A percentile compares a stretch with the other conserved stretches of the same genome.
These are phyloP conservation scores for Fusarium camptoceras DNA, from an alignment of 2,329 filamentous ascomycete species.

Conservation along the genomic window DNA sequence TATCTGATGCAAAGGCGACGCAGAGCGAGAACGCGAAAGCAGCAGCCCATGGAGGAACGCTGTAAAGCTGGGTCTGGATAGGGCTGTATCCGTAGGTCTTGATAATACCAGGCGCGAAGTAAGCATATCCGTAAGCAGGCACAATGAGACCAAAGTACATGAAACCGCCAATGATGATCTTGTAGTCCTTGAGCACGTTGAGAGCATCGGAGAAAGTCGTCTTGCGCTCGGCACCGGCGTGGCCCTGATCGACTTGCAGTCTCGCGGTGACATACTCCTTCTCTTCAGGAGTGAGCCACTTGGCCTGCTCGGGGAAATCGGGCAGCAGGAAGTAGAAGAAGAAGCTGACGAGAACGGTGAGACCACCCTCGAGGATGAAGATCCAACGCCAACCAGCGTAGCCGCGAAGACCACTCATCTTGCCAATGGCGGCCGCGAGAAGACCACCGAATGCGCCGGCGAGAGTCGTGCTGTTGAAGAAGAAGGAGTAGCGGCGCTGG, in stretches of 20 bases:
- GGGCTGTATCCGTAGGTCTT: conserved; percentile 71
- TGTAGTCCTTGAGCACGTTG: conserved; percentile 77
- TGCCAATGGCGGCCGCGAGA: conserved; percentile 87
- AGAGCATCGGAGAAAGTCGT: conserved; percentile 70
- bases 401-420: conserved; percentile 78
- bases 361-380: conserved; percentile 79
- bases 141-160: conserved; percentile 88
- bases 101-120: conserved; percentile 80
- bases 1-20: conserved; percentile 79
- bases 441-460: conserved; percentile 89
- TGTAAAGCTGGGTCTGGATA: conserved; percentile 69
- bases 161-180: conserved; percentile 78
- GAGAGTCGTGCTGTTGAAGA: conserved; percentile 85
- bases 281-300: conserved; percentile 79
- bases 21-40: conserved; percentile 85
- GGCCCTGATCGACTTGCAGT: conserved; percentile 75
- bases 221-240: conserved; percentile 71
- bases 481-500: conserved; percentile 92
- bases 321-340: conserved; percentile 77
- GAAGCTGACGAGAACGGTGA: conserved; percentile 72
- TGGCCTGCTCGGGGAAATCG: conserved; percentile 79
- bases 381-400: conserved; percentile 86
- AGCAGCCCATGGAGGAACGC: conserved; percentile 70
- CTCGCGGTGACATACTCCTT: conserved; percentile 73
- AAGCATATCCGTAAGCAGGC: conserved; percentile 81